phyloP scores from a whole-genome alignment of 768 basidiomycete species.

The Rhodotorula graminis region DNA sequence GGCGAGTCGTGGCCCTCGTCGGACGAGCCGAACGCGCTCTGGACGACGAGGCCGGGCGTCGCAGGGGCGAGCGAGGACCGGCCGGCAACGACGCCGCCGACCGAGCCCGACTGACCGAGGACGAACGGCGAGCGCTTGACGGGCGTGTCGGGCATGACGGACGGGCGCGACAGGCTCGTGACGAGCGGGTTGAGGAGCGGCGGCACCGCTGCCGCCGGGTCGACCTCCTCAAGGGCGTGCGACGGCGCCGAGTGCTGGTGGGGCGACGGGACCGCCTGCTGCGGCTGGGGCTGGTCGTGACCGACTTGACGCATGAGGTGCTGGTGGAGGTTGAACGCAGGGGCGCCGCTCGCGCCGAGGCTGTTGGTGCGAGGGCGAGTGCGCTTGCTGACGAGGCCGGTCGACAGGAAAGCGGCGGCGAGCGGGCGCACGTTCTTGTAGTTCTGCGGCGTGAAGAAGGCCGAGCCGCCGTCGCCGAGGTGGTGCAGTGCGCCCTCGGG shows the following conservation, averaged over 20 bases:
- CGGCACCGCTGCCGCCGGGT: not conserved
- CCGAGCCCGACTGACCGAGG: not conserved
- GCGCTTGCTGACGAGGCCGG: constrained; percentile 48
- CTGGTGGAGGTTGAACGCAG: constrained; percentile 31
- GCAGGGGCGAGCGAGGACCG: not conserved
- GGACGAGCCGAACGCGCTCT: not conserved
- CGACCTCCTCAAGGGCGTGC: not conserved
- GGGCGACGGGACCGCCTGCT: constrained; percentile 28
- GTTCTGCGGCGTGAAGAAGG: constrained; percentile 40
- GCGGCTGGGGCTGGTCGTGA: not conserved
- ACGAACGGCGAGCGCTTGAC: constrained; percentile 41
- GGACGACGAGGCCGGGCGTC: constrained; percentile 9
- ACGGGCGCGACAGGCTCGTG: constrained; percentile 13
- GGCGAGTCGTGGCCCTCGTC: constrained; percentile 5
- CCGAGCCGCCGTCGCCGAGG: constrained; percentile 5
- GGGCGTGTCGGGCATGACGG: constrained; percentile 46
- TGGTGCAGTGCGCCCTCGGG: not conserved
- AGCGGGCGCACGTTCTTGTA: constrained; percentile 43
- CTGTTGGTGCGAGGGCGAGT: constrained; percentile 26
- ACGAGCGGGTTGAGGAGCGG: constrained; percentile 19
- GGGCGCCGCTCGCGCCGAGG: constrained; percentile 14
- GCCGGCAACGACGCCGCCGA: not conserved
- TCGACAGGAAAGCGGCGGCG: constrained; percentile 48
- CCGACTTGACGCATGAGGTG: constrained; percentile 33
- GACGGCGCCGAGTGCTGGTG: constrained; percentile 11